phyloP scores from a whole-genome alignment of 352 stramenopile genomes.

The Globisporangium nagaii region DNA sequence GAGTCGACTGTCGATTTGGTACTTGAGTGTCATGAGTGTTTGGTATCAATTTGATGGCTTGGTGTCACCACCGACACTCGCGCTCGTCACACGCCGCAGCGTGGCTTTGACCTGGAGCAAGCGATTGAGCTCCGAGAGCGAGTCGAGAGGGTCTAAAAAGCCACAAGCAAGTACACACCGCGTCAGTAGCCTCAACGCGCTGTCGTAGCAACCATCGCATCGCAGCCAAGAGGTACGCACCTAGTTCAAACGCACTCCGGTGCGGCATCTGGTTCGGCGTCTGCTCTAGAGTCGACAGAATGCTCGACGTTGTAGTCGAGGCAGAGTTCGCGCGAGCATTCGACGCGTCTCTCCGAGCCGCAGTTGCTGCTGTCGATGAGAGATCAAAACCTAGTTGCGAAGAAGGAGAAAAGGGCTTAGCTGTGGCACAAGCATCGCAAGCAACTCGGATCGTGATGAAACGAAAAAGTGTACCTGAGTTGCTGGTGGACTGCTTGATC shows the following conservation, averaged over 20 bases:
- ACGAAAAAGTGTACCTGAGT: conserved; percentile 3
- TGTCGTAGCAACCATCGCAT: not conserved
- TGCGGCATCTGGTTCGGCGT: not conserved
- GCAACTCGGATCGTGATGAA: too few species aligned
- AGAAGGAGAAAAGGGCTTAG: too few species aligned
- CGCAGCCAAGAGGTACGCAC: not conserved
- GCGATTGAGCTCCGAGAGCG: conserved; percentile 50
- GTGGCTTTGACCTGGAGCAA: conserved; percentile 50
- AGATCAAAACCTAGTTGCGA: too few species aligned
- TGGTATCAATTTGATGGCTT: not conserved
- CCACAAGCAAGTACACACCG: not conserved
- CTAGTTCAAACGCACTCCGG: conserved; percentile 18
- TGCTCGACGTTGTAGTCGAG: not conserved
- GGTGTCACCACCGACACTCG: not conserved
- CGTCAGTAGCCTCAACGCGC: not conserved
- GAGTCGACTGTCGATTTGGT: too few species aligned
- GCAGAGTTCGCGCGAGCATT: not conserved
- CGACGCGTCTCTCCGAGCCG: not conserved
- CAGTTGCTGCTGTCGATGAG: not conserved
- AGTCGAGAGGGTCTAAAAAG: conserved; percentile 35
- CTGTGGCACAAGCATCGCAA: too few species aligned
- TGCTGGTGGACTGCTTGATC: not conserved
- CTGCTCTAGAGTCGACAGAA: conserved; percentile 7
- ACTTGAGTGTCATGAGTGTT: too few species aligned
- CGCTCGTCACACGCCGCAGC: conserved; percentile 22